These are phyloP conservation scores for Mycocalia duriaeana DNA, from an alignment of 1,284 basidiomycete species.

Conservation along the genomic window DNA sequence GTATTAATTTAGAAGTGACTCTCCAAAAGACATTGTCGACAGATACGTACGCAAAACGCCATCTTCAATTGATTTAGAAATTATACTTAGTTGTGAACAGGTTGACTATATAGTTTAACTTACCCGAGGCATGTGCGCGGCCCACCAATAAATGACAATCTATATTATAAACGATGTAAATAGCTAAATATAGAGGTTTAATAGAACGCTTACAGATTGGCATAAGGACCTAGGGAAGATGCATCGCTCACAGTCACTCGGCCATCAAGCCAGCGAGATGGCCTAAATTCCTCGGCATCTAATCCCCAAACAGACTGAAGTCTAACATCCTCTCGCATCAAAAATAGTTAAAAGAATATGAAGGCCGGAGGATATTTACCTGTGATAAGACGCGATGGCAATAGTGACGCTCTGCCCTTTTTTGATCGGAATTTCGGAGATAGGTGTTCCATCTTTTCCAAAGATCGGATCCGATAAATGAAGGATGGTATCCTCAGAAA, in stretches of 20 bases:
- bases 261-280: neutral
- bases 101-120: neutral
- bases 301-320: neutral
- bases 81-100: neutral
- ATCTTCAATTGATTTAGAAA: neutral
- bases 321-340: neutral
- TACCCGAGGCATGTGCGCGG: neutral
- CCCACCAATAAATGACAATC: neutral
- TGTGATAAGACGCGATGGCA: neutral
- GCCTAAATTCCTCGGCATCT: neutral
- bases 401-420: neutral
- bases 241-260: neutral
- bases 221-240: neutral
- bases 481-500: neutral
- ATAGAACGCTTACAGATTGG: neutral
- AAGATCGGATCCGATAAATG: neutral
- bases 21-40: neutral
- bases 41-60: neutral
- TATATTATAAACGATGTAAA: neutral
- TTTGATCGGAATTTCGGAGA: neutral
- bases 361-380: neutral
- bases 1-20: neutral
- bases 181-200: neutral
- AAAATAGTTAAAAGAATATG: neutral
- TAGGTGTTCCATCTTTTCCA: neutral